Percentiles rank a stretch among this genome's conserved stretches.
phyloP scores from a whole-genome alignment of 1,284 basidiomycete genomes.

The Ceratobasidium sp. region DNA sequence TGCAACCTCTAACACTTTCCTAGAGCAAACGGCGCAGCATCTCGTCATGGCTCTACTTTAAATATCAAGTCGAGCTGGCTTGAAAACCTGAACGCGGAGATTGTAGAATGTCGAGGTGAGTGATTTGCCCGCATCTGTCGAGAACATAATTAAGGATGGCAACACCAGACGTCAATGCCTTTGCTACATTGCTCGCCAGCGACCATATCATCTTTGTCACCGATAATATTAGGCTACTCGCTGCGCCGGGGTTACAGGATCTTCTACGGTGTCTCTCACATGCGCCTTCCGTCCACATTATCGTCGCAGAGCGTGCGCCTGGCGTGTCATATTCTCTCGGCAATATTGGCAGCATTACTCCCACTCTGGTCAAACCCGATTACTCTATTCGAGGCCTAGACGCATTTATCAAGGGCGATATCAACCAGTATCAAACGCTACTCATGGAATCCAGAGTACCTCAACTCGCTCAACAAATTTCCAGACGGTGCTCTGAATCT shows the following conservation, averaged over 20 bases:
- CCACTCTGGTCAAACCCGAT: constrained; percentile 16
- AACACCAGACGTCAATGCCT: background rate
- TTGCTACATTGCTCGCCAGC: constrained; percentile 36
- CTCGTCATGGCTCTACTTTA: constrained; percentile 7
- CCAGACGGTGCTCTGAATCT: constrained; percentile 4
- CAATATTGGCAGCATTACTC: background rate
- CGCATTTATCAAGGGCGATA: constrained; percentile 24
- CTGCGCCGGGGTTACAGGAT: constrained; percentile 27
- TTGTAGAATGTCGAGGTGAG: constrained; percentile 39
- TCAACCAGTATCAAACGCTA: constrained; percentile 28
- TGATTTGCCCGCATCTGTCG: background rate
- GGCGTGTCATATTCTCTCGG: background rate
- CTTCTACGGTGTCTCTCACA: constrained; percentile 4
- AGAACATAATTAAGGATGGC: background rate
- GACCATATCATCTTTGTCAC: constrained; percentile 41
- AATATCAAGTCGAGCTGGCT: constrained; percentile 42
- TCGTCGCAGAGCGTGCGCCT: constrained; percentile 39
- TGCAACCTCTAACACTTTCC: background rate
- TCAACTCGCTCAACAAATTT: constrained; percentile 34
- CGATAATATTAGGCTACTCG: constrained; percentile 25
- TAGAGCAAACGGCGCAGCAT: constrained; percentile 12
- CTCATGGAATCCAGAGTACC: constrained; percentile 39
- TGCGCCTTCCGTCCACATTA: constrained; percentile 21
- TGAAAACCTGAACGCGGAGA: constrained; percentile 31
- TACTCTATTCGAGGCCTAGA: constrained; percentile 21